Conservation (phyloP, 495 filamentous ascomycete genomes). For the Friedmanniomyces simplex region DNA sequence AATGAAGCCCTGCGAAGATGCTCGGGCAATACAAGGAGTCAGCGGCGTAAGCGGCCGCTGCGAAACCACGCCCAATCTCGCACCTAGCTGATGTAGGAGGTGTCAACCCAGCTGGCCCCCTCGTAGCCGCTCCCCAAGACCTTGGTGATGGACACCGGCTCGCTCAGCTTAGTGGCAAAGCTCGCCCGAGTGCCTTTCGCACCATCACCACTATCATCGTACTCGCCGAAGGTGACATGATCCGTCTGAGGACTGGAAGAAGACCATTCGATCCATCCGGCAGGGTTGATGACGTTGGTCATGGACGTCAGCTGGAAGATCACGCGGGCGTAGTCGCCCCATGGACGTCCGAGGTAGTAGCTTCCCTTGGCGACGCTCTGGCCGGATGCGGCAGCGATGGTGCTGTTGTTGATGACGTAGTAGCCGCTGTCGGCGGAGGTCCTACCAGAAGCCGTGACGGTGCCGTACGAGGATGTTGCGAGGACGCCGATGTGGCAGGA, state of each 20-base stretch:
- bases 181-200: conserved; percentile 47
- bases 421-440: conserved; percentile 41
- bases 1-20: no score
- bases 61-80: not conserved
- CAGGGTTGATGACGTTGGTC: conserved; percentile 46
- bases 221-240: conserved; percentile 49
- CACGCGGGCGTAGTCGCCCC: conserved; percentile 50
- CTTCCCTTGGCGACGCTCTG: conserved; percentile 39
- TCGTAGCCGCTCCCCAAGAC: conserved; percentile 45
- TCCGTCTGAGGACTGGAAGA: conserved; percentile 38
- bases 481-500: conserved; percentile 45
- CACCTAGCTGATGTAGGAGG: conserved; percentile 23
- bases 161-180: conserved; percentile 41
- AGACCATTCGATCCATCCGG: conserved; percentile 54
- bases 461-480: conserved; percentile 35
- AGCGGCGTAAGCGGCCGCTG: no score
- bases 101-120: conserved; percentile 39
- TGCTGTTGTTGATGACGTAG: conserved; percentile 54
- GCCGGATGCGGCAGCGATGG: conserved; percentile 35
- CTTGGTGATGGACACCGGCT: conserved; percentile 36
- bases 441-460: conserved; percentile 48
- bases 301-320: conserved; percentile 50
- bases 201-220: conserved; percentile 48
- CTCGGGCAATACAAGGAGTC: no score
- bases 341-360: conserved; percentile 57